phyloP scores from a whole-genome alignment of 1,139 yeast genomes.

The Geotrichum fermentans region DNA sequence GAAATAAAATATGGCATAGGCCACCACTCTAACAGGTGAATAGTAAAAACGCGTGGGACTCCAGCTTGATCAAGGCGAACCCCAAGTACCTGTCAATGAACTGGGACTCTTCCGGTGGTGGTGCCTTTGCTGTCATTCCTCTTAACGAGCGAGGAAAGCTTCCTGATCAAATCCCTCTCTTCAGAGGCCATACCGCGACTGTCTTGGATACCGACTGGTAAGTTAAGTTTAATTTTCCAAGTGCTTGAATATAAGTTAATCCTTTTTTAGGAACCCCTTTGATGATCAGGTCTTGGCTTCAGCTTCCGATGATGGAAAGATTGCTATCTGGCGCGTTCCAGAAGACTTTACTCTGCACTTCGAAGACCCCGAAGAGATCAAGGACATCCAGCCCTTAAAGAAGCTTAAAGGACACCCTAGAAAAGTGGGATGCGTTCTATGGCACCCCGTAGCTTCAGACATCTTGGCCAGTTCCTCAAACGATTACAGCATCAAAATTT shows the following conservation, averaged over 20 bases:
- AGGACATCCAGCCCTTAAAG: slow-evolving; percentile 66
- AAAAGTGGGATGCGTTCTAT: slow-evolving; percentile 89
- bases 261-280: slow-evolving; percentile 58
- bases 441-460: slow-evolving; percentile 83
- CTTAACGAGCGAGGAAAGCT: slow-evolving; percentile 82
- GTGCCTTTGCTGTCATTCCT: slow-evolving; percentile 93
- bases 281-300: slow-evolving; percentile 71
- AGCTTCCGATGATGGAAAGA: slow-evolving; percentile 87
- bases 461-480: slow-evolving; percentile 85
- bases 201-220: slow-evolving; percentile 85
- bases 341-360: slow-evolving; percentile 52
- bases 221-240: too few species aligned
- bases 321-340: slow-evolving; percentile 84
- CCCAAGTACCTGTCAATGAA: slow-evolving; percentile 81
- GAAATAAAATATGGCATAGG: neutral
- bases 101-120: slow-evolving; percentile 96
- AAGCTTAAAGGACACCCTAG: slow-evolving; percentile 79
- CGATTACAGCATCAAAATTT: slow-evolving; percentile 83
- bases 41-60: slow-evolving; percentile 93
- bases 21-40: neutral
- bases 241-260: too few species aligned
- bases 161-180: slow-evolving; percentile 87
- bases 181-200: slow-evolving; percentile 93
- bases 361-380: slow-evolving; percentile 56
- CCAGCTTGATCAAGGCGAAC: slow-evolving; percentile 77